phyloP scores from a whole-genome alignment of 768 basidiomycete species.

The Lentinula sp. region DNA sequence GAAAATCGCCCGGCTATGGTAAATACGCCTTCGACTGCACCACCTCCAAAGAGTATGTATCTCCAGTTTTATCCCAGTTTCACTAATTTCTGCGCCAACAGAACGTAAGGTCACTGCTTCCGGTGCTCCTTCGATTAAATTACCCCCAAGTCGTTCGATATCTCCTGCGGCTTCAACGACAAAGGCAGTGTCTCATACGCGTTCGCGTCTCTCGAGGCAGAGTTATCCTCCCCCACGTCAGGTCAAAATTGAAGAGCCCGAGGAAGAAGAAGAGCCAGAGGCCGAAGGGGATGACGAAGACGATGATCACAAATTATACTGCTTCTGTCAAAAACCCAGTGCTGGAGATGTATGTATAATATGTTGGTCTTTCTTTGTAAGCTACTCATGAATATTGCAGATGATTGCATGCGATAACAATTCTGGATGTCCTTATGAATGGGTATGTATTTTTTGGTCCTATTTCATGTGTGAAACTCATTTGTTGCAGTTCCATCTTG shows the following conservation, averaged over 20 bases:
- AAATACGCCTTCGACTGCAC: constrained; percentile 19
- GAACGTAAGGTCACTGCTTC: constrained; percentile 31
- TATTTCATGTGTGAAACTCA: neutral
- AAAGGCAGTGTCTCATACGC: constrained; percentile 38
- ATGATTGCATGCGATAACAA: constrained; percentile 74
- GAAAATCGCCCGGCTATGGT: constrained; percentile 17
- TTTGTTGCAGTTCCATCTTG: constrained; percentile 47
- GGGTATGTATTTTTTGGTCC: constrained; percentile 35
- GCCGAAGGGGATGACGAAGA: constrained; percentile 34
- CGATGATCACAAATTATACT: constrained; percentile 44
- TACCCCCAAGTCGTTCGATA: constrained; percentile 19
- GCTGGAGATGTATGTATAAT: constrained; percentile 38
- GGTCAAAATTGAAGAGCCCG: constrained; percentile 14
- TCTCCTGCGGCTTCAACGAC: constrained; percentile 28
- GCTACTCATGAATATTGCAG: constrained; percentile 16
- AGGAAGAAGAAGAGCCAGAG: constrained; percentile 31
- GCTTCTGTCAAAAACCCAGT: constrained; percentile 46
- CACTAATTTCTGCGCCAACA: constrained; percentile 10
- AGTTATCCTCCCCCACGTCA: constrained; percentile 24
- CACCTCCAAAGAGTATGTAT: constrained; percentile 35
- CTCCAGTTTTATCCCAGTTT: neutral
- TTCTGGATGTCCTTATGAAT: constrained; percentile 57
- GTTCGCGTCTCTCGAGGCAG: constrained; percentile 42
- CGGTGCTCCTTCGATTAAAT: constrained; percentile 34
- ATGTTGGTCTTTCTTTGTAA: neutral